Conservation (phyloP, 176 grass and related monocot species). For the Tillandsia leiboldiana region DNA sequence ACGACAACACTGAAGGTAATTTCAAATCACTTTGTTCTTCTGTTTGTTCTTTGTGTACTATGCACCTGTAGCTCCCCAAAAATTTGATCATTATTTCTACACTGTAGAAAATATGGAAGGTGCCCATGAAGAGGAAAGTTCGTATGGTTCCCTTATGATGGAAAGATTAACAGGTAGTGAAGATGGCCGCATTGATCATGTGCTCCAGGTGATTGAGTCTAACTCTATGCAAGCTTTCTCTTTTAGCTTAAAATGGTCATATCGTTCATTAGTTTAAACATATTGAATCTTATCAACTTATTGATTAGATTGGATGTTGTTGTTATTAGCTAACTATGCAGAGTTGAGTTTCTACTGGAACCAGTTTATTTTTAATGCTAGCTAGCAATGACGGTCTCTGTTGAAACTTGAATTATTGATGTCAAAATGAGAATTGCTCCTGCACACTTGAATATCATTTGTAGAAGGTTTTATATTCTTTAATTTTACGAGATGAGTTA, state of each 20-base stretch:
- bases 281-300: too few species aligned
- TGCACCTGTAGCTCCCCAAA: not conserved
- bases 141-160: conserved; percentile 92
- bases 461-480: too few species aligned
- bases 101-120: conserved; percentile 33
- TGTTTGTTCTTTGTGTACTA: not conserved
- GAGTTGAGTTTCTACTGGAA: too few species aligned
- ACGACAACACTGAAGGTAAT: conserved; percentile 53
- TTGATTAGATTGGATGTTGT: too few species aligned
- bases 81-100: conserved; percentile 15
- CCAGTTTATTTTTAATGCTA: too few species aligned
- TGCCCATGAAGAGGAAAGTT: conserved; percentile 43
- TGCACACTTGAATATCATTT: too few species aligned
- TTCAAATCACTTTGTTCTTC: not conserved
- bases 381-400: too few species aligned
- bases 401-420: too few species aligned
- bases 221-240: not conserved
- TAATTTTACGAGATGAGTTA: too few species aligned
- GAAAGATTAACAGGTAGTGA: conserved; percentile 69
- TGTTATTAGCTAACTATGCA: too few species aligned
- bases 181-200: conserved; percentile 78
- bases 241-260: not conserved
- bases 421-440: too few species aligned
- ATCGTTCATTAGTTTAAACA: too few species aligned
- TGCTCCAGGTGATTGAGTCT: conserved; percentile 65